Evolutionary conservation across 441 rosid species (phyloP).

Genomic region (Flueggea neowawraea): DNA sequence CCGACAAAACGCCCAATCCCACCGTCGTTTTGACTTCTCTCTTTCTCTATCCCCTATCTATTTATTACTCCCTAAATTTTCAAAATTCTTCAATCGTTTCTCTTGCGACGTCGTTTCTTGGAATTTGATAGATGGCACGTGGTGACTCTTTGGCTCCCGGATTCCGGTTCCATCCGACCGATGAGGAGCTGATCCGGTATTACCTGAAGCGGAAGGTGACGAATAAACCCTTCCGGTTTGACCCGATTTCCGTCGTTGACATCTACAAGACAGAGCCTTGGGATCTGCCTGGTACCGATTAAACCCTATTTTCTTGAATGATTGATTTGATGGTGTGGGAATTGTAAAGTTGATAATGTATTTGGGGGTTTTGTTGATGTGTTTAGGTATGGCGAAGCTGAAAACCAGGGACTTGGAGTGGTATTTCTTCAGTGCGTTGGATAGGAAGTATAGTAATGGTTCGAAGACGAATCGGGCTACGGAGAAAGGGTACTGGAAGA

Average conservation of each 20-base stretch:
- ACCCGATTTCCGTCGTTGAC: slow-evolving; percentile 77
- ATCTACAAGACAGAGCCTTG: slow-evolving; percentile 93
- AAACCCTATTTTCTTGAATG: not conserved
- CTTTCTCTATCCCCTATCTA: no score
- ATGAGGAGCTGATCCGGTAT: slow-evolving; percentile 87
- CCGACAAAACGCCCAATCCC: no score
- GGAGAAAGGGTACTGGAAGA: slow-evolving; percentile 97
- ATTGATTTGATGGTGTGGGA: not conserved
- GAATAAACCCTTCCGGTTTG: slow-evolving; percentile 63
- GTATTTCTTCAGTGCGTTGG: slow-evolving; percentile 86
- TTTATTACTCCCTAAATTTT: no score
- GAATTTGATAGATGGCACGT: slow-evolving; percentile 8
- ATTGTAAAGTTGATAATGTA: no score
- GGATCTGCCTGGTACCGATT: slow-evolving; percentile 82
- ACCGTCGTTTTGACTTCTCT: no score
- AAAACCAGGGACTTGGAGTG: slow-evolving; percentile 94
- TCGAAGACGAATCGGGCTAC: slow-evolving; percentile 93
- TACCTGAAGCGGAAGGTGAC: slow-evolving; percentile 84
- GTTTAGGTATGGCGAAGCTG: slow-evolving; percentile 72
- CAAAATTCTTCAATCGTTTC: no score
- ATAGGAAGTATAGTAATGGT: slow-evolving; percentile 84
- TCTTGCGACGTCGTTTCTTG: no score
- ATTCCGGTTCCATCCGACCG: slow-evolving; percentile 94
- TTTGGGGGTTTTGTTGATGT: not conserved
- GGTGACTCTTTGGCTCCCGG: slow-evolving; percentile 83